phyloP scores from a whole-genome alignment of 164 flowering plant genomes.

The Dillenia suffruticosa region DNA sequence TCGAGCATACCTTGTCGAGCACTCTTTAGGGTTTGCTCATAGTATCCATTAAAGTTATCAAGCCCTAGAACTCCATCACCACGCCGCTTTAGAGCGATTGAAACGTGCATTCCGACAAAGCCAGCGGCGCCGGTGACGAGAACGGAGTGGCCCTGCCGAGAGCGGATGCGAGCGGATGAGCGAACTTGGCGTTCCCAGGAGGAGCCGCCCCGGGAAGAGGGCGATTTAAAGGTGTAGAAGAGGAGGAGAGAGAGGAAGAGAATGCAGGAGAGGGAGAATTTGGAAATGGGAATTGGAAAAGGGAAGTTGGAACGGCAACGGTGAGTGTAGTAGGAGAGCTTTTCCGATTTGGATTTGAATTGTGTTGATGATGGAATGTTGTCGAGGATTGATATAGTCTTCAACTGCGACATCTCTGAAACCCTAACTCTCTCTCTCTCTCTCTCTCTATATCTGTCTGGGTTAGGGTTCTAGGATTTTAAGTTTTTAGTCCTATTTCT shows the following conservation, averaged over 20 bases:
- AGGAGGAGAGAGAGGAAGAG: conserved; percentile 32
- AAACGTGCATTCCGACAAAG: conserved; percentile 12
- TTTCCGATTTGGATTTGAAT: conserved; percentile 38
- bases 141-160: conserved; percentile 11
- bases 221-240: conserved; percentile 23
- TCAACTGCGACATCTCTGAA: conserved; percentile 1
- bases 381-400: conserved; percentile 22
- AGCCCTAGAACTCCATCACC: conserved; percentile 26
- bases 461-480: too few relatives aligned
- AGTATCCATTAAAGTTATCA: conserved; percentile 22
- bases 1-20: conserved; percentile 12
- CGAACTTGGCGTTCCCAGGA: conserved; percentile 25
- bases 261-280: conserved; percentile 7
- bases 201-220: conserved; percentile 15
- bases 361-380: conserved; percentile 33
- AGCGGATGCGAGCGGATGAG: conserved; percentile 7
- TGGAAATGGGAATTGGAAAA: conserved; percentile 12
- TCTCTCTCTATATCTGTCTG: too few relatives aligned
- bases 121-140: conserved; percentile 22
- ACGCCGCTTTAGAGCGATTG: conserved; percentile 20
- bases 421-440: too few relatives aligned
- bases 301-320: conserved; percentile 15
- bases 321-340: conserved; percentile 14
- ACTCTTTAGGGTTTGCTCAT: conserved; percentile 18
- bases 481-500: too few relatives aligned